Percentiles rank a stretch among this genome's conserved stretches.
phyloP scores from a whole-genome alignment of 2,329 filamentous ascomycete genomes.

The Xylaria sp. region DNA sequence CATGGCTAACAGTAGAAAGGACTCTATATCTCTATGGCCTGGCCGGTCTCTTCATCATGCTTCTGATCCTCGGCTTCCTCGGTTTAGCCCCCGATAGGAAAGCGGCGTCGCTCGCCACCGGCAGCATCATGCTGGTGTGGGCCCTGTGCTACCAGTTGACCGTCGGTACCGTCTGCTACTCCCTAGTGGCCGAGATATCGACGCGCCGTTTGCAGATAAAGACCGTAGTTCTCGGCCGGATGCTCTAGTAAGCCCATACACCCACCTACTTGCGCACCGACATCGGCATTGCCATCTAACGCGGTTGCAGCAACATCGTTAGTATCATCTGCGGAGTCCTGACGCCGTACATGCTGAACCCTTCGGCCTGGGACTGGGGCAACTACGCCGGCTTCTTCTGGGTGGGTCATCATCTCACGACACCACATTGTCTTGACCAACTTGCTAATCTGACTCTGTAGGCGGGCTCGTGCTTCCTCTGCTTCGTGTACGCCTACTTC shows the following conservation, averaged over 20 bases:
- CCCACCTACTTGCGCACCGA: neutral
- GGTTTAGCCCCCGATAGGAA: slow-evolving; percentile 70
- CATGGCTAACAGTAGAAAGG: slow-evolving; percentile 18
- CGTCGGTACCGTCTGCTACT: slow-evolving; percentile 89
- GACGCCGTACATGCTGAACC: slow-evolving; percentile 93
- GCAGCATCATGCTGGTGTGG: slow-evolving; percentile 84
- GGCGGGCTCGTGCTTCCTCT: slow-evolving; percentile 77
- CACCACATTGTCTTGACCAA: neutral
- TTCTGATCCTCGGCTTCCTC: slow-evolving; percentile 82
- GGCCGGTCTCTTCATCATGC: slow-evolving; percentile 72
- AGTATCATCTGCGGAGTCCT: slow-evolving; percentile 80
- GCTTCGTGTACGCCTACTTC: slow-evolving; percentile 81
- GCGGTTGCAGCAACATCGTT: slow-evolving; percentile 67
- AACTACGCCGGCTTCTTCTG: slow-evolving; percentile 90
- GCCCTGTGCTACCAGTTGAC: slow-evolving; percentile 83
- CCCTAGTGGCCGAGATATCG: slow-evolving; percentile 81
- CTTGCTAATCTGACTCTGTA: slow-evolving; percentile 31
- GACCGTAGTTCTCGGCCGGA: slow-evolving; percentile 84
- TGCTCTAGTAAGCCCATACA: slow-evolving; percentile 69
- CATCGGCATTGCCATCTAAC: slow-evolving; percentile 7
- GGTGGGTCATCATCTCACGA: slow-evolving; percentile 45
- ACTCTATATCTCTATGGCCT: slow-evolving; percentile 75
- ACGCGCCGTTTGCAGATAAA: slow-evolving; percentile 86
- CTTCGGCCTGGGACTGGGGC: slow-evolving; percentile 81
- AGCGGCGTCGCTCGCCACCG: slow-evolving; percentile 72